These are phyloP conservation scores for Gossypium davidsonii DNA, from an alignment of 441 rosid species.

Conservation along the genomic window DNA sequence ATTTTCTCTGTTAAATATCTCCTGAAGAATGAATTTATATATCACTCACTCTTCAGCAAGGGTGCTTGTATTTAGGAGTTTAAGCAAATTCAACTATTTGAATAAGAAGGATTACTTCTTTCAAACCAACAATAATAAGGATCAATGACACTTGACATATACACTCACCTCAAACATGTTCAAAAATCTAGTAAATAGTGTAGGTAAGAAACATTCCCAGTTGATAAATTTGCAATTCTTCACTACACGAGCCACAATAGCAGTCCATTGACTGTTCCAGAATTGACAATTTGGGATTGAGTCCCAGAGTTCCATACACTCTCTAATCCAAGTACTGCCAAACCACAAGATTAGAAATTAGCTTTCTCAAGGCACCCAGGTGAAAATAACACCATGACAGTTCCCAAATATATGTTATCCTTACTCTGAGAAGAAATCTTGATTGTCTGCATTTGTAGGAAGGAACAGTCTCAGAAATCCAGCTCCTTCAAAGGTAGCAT, in stretches of 20 bases:
- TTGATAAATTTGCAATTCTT: slow-evolving; percentile 70
- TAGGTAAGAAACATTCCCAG: slow-evolving; percentile 79
- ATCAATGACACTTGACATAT: not conserved
- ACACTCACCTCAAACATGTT: slow-evolving; percentile 97
- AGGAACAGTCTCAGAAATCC: slow-evolving; percentile 94
- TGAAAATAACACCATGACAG: slow-evolving; percentile 23
- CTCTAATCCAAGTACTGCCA: slow-evolving; percentile 75
- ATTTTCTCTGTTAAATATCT: not conserved
- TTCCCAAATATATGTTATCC: slow-evolving; percentile 24
- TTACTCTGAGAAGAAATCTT: slow-evolving; percentile 85
- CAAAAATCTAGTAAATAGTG: slow-evolving; percentile 72
- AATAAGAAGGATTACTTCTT: not conserved
- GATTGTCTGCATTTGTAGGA: slow-evolving; percentile 84
- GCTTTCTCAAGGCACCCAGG: slow-evolving; percentile 7
- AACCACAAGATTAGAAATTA: slow-evolving; percentile 24
- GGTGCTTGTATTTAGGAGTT: not conserved
- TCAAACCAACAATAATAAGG: slow-evolving; percentile 4
- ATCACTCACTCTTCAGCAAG: not conserved
- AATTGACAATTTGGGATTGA: slow-evolving; percentile 93
- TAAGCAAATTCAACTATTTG: slow-evolving; percentile 4
- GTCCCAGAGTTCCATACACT: slow-evolving; percentile 79
- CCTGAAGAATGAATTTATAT: not conserved
- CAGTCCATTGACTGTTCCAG: slow-evolving; percentile 98
- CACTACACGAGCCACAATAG: slow-evolving; percentile 79
- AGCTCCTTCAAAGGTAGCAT: slow-evolving; percentile 93